Conservation (phyloP, 2,329 filamentous ascomycete species). For the Aspergillus tamarii region DNA sequence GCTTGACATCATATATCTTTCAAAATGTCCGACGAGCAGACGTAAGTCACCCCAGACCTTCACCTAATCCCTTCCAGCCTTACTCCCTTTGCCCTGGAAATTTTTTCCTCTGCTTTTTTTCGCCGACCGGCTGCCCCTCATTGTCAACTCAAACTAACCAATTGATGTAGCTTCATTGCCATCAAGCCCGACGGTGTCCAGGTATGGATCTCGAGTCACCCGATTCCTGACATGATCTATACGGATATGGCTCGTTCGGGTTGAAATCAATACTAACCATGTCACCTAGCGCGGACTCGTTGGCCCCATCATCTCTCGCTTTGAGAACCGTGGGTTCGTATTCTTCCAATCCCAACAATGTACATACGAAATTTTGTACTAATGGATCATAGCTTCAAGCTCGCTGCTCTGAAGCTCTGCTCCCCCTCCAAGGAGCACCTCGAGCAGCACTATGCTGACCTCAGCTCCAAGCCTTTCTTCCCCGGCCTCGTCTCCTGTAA, state of each 20-base stretch:
- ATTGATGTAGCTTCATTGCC: conserved; percentile 84
- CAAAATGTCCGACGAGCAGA: conserved; percentile 82
- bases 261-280: conserved; percentile 29
- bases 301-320: conserved; percentile 96
- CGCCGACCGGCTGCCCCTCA: conserved; percentile 15
- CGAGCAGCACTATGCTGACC: conserved; percentile 95
- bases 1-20: conserved; percentile 33
- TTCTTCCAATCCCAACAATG: neutral
- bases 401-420: conserved; percentile 94
- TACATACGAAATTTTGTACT: neutral
- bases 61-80: conserved; percentile 10
- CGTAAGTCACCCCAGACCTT: conserved; percentile 61
- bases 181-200: conserved; percentile 99
- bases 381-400: conserved; percentile 76
- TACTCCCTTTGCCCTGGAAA: neutral
- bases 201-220: conserved; percentile 57
- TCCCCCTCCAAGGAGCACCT: conserved; percentile 91
- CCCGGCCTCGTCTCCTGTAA: conserved; percentile 86
- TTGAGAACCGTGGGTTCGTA: conserved; percentile 89
- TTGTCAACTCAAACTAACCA: conserved; percentile 35
- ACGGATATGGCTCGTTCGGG: neutral
- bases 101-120: conserved; percentile 2
- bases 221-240: neutral
- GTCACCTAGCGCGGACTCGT: conserved; percentile 82
- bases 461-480: conserved; percentile 96